These are phyloP conservation scores for Eragrostis tef DNA, from an alignment of 202 grass and related monocot species.

Conservation along the genomic window DNA sequence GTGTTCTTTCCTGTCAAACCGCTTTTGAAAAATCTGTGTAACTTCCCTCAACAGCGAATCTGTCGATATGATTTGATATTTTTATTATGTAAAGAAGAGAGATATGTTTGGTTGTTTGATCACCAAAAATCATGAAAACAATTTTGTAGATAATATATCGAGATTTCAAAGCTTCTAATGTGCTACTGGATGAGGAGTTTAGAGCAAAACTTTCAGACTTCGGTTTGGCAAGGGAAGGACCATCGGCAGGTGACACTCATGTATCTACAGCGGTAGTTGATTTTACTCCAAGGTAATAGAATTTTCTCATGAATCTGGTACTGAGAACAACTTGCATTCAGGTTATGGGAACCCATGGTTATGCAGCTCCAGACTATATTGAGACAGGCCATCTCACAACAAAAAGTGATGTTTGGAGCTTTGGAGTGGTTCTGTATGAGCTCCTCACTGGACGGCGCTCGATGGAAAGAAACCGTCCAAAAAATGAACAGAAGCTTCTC, in stretches of 20 bases:
- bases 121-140: background rate
- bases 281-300: constrained; percentile 17
- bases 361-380: constrained; percentile 73
- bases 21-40: background rate
- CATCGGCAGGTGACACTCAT: constrained; percentile 58
- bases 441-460: constrained; percentile 68
- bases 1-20: constrained; percentile 20
- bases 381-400: constrained; percentile 77
- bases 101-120: background rate
- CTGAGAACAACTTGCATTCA: constrained; percentile 33
- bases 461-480: constrained; percentile 66
- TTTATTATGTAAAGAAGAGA: background rate
- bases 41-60: background rate
- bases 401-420: constrained; percentile 83
- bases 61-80: constrained; percentile 11
- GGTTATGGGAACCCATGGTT: constrained; percentile 78
- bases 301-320: background rate
- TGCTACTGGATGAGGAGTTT: constrained; percentile 69
- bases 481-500: constrained; percentile 69
- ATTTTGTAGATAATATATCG: constrained; percentile 68
- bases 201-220: constrained; percentile 75
- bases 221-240: constrained; percentile 70
- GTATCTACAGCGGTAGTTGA: constrained; percentile 64
- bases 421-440: constrained; percentile 80
- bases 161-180: constrained; percentile 78